These are phyloP conservation scores for Rhizopus stolonifer DNA, from an alignment of 371 early-diverging fungal genomes.

Conservation along the genomic window DNA sequence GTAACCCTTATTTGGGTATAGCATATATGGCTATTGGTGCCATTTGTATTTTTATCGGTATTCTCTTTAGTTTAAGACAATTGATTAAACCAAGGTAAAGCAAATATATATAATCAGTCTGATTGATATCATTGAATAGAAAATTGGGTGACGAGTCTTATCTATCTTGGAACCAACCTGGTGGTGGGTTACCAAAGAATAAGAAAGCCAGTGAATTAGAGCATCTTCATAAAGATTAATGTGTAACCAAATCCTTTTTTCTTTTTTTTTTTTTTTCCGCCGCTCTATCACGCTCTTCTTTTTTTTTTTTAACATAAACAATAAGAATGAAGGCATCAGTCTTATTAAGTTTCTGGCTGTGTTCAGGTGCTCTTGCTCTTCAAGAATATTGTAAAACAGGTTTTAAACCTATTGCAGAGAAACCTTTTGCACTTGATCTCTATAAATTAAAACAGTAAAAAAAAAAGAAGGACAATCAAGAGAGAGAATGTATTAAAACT, in stretches of 20 bases:
- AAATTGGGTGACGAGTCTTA: conserved; percentile 48
- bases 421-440: conserved; percentile 23
- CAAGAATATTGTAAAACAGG: conserved; percentile 28
- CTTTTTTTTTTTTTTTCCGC: conserved; percentile 2
- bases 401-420: conserved; percentile 25
- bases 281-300: conserved; percentile 1
- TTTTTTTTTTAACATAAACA: conserved; percentile 13
- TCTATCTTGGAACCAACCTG: conserved; percentile 43
- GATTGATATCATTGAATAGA: conserved; percentile 13
- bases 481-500: background rate
- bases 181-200: conserved; percentile 36
- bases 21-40: conserved; percentile 91
- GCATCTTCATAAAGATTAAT: conserved; percentile 24
- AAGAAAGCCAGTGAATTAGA: conserved; percentile 4
- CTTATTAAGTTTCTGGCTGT: conserved; percentile 7
- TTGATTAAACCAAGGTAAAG: conserved; percentile 82
- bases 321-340: conserved; percentile 7
- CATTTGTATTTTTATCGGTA: conserved; percentile 81
- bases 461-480: no score
- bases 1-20: conserved; percentile 92
- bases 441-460: conserved; percentile 30
- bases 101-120: background rate
- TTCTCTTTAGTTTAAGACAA: conserved; percentile 82
- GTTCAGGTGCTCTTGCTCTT: conserved; percentile 14
- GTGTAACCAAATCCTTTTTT: background rate